These are phyloP conservation scores for Echeveria elegans DNA, from an alignment of 164 flowering plant species.

Conservation along the genomic window DNA sequence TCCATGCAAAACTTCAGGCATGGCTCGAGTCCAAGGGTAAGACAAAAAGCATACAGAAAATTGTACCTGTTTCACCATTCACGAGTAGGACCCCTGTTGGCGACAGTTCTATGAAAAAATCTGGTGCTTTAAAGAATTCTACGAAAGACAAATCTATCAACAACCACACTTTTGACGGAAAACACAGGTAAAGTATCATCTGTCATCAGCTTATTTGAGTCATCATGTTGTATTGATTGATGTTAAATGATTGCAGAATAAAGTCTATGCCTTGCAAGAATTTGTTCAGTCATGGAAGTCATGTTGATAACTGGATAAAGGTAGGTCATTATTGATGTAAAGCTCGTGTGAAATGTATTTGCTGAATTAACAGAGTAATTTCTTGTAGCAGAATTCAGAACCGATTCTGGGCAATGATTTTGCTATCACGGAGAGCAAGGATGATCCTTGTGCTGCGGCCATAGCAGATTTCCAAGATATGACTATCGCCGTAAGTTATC, in stretches of 20 bases:
- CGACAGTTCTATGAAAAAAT: conserved; percentile 31
- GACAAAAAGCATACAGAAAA: conserved; percentile 47
- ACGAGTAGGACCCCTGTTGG: conserved; percentile 38
- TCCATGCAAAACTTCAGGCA: conserved; percentile 73
- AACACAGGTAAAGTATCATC: conserved; percentile 32
- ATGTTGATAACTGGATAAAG: conserved; percentile 15
- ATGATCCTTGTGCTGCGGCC: conserved; percentile 2
- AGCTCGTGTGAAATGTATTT: background rate
- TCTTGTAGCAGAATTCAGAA: background rate
- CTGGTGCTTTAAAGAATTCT: conserved; percentile 17
- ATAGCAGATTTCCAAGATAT: background rate
- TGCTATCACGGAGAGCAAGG: background rate
- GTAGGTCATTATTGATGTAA: conserved; percentile 19
- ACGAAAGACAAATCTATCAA: conserved; percentile 25
- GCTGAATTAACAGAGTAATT: background rate
- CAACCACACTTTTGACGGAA: conserved; percentile 14
- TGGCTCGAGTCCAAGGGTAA: conserved; percentile 98
- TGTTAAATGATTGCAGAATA: conserved; percentile 18
- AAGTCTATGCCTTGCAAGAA: conserved; percentile 14
- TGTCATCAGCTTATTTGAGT: background rate
- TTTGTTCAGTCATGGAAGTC: conserved; percentile 23
- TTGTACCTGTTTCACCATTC: conserved; percentile 35
- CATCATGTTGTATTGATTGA: background rate
- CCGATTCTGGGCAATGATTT: background rate
- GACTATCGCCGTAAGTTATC: background rate